phyloP scores from a whole-genome alignment of 805 yeast genomes.

The Saturnispora bothae region DNA sequence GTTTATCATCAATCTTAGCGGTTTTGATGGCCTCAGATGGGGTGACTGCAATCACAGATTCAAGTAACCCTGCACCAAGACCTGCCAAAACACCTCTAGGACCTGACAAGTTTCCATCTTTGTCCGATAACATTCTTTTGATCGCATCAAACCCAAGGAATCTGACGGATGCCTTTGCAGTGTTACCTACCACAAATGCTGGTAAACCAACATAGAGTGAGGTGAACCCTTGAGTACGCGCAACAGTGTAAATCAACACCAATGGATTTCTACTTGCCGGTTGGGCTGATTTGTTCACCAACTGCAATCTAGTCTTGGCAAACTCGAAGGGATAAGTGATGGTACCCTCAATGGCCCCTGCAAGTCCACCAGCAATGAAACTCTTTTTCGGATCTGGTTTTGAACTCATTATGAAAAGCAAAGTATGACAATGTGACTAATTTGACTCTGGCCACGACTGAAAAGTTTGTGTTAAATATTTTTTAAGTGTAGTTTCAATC shows the following conservation, averaged over 20 bases:
- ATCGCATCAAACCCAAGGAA: constrained; percentile 88
- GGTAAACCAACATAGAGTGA: constrained; percentile 92
- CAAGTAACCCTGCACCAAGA: constrained; percentile 92
- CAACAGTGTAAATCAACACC: constrained; percentile 63
- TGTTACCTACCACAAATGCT: constrained; percentile 90
- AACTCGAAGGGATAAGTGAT: constrained; percentile 94
- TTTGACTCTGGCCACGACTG: not conserved
- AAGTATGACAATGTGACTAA: constrained; percentile 1
- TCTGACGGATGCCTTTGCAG: constrained; percentile 92
- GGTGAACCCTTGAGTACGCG: constrained; percentile 65
- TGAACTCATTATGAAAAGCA: not conserved
- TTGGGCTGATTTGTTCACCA: constrained; percentile 53
- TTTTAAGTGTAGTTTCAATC: not conserved
- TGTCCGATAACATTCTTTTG: constrained; percentile 66
- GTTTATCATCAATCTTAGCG: constrained; percentile 89
- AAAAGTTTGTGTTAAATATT: not conserved
- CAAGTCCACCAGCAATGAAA: constrained; percentile 89
- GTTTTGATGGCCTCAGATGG: constrained; percentile 97
- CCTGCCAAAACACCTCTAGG: constrained; percentile 93
- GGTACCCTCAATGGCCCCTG: constrained; percentile 92
- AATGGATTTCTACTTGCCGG: constrained; percentile 70
- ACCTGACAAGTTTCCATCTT: constrained; percentile 78
- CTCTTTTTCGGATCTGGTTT: constrained; percentile 64
- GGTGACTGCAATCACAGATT: constrained; percentile 86
- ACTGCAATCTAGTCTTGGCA: constrained; percentile 87